phyloP scores from a whole-genome alignment of 2,329 filamentous ascomycete genomes.

The Monosporascus sp. region DNA sequence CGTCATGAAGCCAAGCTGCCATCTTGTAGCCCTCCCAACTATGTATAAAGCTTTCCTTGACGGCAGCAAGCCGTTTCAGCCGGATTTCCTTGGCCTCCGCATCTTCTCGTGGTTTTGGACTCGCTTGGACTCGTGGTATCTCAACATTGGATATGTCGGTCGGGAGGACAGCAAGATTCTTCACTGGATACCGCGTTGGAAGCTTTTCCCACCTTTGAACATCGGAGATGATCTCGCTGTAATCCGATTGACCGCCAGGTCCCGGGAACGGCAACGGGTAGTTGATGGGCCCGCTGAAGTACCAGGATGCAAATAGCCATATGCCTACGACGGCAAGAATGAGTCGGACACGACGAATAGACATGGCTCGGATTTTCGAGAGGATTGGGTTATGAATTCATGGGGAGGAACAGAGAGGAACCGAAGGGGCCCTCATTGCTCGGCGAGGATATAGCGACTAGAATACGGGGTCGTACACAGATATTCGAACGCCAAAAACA shows the following conservation, averaged over 20 bases:
- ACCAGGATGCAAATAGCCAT: constrained; percentile 27
- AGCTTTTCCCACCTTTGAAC: constrained; percentile 26
- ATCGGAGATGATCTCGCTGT: too few relatives aligned
- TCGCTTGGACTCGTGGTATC: constrained; percentile 57
- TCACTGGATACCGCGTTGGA: constrained; percentile 30
- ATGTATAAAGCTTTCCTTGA: constrained; percentile 47
- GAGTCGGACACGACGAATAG: constrained; percentile 24
- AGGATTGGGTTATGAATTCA: not conserved
- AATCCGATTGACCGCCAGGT: not conserved
- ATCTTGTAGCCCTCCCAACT: constrained; percentile 58
- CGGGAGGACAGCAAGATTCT: constrained; percentile 30
- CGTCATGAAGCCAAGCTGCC: constrained; percentile 61
- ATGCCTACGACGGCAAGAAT: constrained; percentile 23
- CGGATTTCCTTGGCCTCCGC: constrained; percentile 28
- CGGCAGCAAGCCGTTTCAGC: constrained; percentile 35
- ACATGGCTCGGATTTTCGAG: constrained; percentile 14
- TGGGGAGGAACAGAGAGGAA: not conserved
- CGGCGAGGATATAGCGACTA: not conserved
- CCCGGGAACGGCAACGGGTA: constrained; percentile 10
- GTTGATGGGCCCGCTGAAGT: constrained; percentile 21
- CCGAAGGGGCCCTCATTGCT: not conserved
- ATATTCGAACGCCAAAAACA: too few relatives aligned
- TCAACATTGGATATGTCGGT: constrained; percentile 35
- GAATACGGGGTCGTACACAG: not conserved
- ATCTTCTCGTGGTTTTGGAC: constrained; percentile 43